Conservation (phyloP, 495 filamentous ascomycete genomes). For the Peziza echinospora region DNA sequence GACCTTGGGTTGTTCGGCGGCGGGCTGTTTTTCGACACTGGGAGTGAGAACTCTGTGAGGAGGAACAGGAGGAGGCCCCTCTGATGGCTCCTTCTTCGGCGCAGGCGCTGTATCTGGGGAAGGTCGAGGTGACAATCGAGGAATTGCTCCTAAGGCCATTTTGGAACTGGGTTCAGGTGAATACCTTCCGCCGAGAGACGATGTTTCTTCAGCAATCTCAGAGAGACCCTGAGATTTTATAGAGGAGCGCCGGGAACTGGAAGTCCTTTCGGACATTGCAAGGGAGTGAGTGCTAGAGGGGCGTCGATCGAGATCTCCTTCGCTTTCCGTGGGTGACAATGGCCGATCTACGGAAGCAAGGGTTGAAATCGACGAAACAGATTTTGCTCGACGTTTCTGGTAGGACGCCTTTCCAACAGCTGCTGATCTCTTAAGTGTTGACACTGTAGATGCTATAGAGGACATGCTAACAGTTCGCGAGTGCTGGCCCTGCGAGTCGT, state of each 20-base stretch:
- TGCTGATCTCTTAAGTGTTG: neutral
- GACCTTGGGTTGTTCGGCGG: too few relatives aligned
- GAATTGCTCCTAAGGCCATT: neutral
- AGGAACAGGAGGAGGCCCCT: slow-evolving; percentile 30
- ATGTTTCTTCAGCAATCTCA: neutral
- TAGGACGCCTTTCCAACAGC: neutral
- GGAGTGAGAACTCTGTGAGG: slow-evolving; percentile 24
- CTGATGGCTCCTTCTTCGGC: neutral
- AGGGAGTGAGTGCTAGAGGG: neutral
- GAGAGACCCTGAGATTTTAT: neutral
- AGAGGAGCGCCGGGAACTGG: neutral
- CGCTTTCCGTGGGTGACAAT: neutral
- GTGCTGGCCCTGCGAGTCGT: neutral
- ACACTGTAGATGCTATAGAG: neutral
- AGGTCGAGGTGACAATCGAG: neutral
- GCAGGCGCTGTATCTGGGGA: neutral
- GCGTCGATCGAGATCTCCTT: neutral
- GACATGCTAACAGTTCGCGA: neutral
- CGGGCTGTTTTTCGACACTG: slow-evolving; percentile 9
- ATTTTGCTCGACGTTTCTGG: neutral
- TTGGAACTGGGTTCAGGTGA: neutral
- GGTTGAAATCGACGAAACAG: neutral
- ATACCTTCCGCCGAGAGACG: neutral
- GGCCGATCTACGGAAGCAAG: neutral
- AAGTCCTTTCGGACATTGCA: neutral